Base-by-base conservation (phyloP, 2,329 filamentous ascomycete genomes). In the Diaporthe velutina region DNA sequence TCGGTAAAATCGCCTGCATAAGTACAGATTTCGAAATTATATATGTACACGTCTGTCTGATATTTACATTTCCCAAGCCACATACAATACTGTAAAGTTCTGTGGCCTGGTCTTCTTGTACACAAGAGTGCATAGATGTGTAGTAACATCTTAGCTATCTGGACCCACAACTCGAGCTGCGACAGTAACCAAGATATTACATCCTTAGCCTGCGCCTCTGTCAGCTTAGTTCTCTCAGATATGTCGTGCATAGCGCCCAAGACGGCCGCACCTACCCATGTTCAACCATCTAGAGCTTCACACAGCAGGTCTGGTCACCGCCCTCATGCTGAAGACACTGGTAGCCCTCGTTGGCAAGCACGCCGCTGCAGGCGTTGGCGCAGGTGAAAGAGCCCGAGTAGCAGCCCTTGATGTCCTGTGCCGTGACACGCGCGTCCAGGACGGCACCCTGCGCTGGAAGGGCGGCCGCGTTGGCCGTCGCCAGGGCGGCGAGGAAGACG, bases 361-460 rank as follows among this genome's bases (percentile, higher is more conserved):
- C 60, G 3, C 10, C 42, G 5, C 10, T 50, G 42, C 61, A 66
- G 42, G 61, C 61, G 42, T 66, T 66, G 42, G 42, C 40, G 42
- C 61, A 66, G 1, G 42, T 50, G 42, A 66, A 66, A 0, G 42
- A 25, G 28, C 42, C 61, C 1, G 13, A 4, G 25, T 33, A 66
- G 28, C 61, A 66, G 28, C 42, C 61, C 42, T 66, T 50, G 42
- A 67, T 67, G 45, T 50, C 61, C 28, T 50, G 45, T 22, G 61
- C 61, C 6, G 61, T 66, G 61, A 12, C 42, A 9, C 61, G 61
- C 25, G 30, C 12, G 19, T 50, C 42, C 30, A 67, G 48, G 42
- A 48, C 3, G 22, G 10, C 30, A 13, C 8, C 10, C 42, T 28
- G 60, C 17, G 19, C 60, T 17, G 61, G 61, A 10, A 66, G 15